Evolutionary conservation across 805 yeast species (phyloP).

Genomic region (Candida pini): DNA sequence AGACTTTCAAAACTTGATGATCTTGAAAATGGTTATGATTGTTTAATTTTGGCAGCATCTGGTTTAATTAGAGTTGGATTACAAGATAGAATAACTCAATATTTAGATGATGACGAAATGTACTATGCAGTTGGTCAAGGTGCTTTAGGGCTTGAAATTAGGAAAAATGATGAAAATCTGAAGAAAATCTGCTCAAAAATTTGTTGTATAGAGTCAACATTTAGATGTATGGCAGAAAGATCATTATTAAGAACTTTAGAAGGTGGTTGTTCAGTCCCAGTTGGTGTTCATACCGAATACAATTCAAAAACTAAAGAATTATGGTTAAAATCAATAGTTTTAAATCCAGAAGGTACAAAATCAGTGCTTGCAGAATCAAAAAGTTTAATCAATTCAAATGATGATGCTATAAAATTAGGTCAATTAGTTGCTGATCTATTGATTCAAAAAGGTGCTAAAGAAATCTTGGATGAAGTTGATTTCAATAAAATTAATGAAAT

Average conservation of each 20-base stretch:
- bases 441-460: slow-evolving; percentile 73
- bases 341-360: slow-evolving; percentile 75
- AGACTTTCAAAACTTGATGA: slow-evolving; percentile 78
- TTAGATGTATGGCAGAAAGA: slow-evolving; percentile 85
- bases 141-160: slow-evolving; percentile 88
- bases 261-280: slow-evolving; percentile 98
- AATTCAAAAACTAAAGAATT: slow-evolving; percentile 39
- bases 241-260: slow-evolving; percentile 81
- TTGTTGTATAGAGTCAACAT: slow-evolving; percentile 58
- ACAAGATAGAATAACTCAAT: slow-evolving; percentile 68
- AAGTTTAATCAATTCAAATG: slow-evolving; percentile 31
- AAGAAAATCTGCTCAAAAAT: slow-evolving; percentile 55
- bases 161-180: slow-evolving; percentile 59
- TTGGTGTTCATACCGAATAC: slow-evolving; percentile 71
- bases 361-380: slow-evolving; percentile 53
- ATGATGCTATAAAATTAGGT: slow-evolving; percentile 72
- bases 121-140: slow-evolving; percentile 99
- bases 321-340: slow-evolving; percentile 64
- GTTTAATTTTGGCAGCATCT: slow-evolving; percentile 88
- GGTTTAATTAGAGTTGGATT: slow-evolving; percentile 75
- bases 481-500: slow-evolving; percentile 53
- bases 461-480: slow-evolving; percentile 74
- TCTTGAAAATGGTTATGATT: slow-evolving; percentile 47
- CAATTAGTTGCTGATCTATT: slow-evolving; percentile 59
- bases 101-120: slow-evolving; percentile 72